Conservation (phyloP, 2,329 filamentous ascomycete species). For the Teratosphaeria destructans region DNA sequence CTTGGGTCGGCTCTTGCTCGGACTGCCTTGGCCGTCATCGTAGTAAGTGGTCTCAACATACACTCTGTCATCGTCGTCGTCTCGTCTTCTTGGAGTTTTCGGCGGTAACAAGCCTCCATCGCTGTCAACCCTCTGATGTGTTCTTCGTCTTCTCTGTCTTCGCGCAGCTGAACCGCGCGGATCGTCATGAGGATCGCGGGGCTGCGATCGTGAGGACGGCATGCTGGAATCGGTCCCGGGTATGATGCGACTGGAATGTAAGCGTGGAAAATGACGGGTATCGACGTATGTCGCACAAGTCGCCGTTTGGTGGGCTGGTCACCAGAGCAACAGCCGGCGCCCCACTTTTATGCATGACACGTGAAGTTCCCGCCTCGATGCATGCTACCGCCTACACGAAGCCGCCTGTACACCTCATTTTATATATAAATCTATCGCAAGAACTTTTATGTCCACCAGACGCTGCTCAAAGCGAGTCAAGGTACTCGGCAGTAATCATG, state of each 20-base stretch:
- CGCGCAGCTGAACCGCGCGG: slow-evolving; percentile 17
- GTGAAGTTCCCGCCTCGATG: background rate
- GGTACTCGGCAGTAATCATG: slow-evolving; percentile 11
- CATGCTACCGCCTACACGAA: background rate
- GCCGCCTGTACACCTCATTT: background rate
- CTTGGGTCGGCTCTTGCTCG: slow-evolving; percentile 9
- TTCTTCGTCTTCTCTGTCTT: slow-evolving; percentile 20
- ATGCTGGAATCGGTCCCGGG: background rate
- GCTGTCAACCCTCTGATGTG: slow-evolving; percentile 26
- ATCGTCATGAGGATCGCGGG: background rate
- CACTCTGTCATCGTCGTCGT: background rate
- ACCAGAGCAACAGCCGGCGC: background rate
- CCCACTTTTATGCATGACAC: background rate
- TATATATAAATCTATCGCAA: background rate
- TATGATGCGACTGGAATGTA: background rate
- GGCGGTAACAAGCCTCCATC: slow-evolving; percentile 18
- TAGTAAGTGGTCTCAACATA: background rate
- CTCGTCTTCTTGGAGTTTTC: background rate
- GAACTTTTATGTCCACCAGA: background rate
- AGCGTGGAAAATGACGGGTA: background rate
- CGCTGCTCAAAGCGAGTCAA: background rate
- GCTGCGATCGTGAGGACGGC: background rate
- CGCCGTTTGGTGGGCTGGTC: background rate
- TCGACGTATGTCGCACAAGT: background rate
- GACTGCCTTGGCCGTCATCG: slow-evolving; percentile 3